phyloP scores from a whole-genome alignment of 192 early-diverging fungal genomes.

The Coemansia sp. region DNA sequence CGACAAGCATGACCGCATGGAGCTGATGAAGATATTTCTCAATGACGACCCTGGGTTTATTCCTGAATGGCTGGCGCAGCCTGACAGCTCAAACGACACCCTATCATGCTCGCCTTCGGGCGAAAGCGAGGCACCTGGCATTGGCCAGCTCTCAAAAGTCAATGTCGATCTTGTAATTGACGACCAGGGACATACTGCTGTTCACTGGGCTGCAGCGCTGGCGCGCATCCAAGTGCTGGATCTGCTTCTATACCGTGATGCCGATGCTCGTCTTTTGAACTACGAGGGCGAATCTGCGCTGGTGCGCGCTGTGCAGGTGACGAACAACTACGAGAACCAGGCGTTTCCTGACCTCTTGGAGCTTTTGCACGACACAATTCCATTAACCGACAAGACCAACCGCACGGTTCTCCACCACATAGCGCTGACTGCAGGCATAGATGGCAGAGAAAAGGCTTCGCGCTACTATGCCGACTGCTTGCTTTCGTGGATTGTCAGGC shows the following conservation, averaged over 20 bases:
- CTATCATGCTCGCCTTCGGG: conserved; percentile 45
- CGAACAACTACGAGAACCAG: conserved; percentile 83
- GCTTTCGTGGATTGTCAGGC: conserved; percentile 63
- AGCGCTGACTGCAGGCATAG: conserved; percentile 65
- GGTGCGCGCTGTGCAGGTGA: conserved; percentile 82
- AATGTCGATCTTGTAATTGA: conserved; percentile 87
- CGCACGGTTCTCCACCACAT: conserved; percentile 94
- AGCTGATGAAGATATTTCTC: conserved; percentile 85
- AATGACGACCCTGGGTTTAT: conserved; percentile 69
- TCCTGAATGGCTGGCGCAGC: conserved; percentile 51
- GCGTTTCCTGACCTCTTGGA: conserved; percentile 73
- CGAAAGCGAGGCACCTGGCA: conserved; percentile 5
- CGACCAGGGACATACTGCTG: conserved; percentile 88
- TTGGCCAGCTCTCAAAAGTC: conserved; percentile 44
- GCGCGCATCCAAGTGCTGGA: conserved; percentile 73
- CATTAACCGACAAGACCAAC: conserved; percentile 71
- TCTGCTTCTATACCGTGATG: conserved; percentile 74
- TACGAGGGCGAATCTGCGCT: conserved; percentile 84
- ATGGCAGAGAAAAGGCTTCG: conserved; percentile 70
- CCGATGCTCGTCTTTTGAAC: conserved; percentile 70
- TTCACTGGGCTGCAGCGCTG: conserved; percentile 96
- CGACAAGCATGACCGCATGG: conserved; percentile 65
- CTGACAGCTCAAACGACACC: conserved; percentile 62
- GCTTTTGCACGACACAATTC: conserved; percentile 72
- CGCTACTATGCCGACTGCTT: conserved; percentile 90